Evolutionary conservation across 2,329 filamentous ascomycete genomes (phyloP), one percentile per base, ranked within the genome.

Genomic region (Beauveria asiatica): DNA sequence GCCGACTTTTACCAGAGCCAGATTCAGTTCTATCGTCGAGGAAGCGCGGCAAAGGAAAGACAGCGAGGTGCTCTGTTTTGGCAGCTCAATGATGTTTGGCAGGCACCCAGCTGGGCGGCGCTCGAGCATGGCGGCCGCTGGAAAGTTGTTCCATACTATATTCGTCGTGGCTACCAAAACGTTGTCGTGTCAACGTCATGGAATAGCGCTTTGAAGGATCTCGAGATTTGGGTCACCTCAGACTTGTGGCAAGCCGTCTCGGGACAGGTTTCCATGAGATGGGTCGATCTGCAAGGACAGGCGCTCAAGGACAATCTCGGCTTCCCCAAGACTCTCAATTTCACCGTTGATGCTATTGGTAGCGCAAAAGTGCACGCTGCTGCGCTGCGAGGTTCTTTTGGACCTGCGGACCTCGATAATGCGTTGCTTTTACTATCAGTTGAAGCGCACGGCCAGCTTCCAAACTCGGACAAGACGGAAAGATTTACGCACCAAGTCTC

Each of bases 11-110:
- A 50, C 9, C 55, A 49, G 23, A 58, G 48, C 23, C 55, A 58
- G n/a, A 58, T 58, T n/a, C 55, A 58, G 33, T 58, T 49, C 7
- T 50, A 58, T 21, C 55, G 46, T 17, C 55, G 45, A 17, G 55
- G 55, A 17, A 50, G 5, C 8, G 55, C 37, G 6, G 17, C 19
- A 77, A 86, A 68, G 85, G 79, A 86, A 62, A 75, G 82, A 0
- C 83, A 86, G 65, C 74, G 86, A 1, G 84, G 83, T 0, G 78
- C 76, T 11, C 67, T 87, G 5, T 86, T 86, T 68, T 87, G 84
- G 84, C 84, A 87, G 66, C 73, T 87, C 1, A 83, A 87, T 64
- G 84, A 87, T 65, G 80, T 84, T 61, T 85, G 83, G 83, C 82
- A 84, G 64, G 83, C 82, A 1, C 83, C 84, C 0, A 84, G 82